These are phyloP conservation scores for Neurospora crassa DNA, from an alignment of 2,329 filamentous ascomycete genomes.

Conservation along the genomic window DNA sequence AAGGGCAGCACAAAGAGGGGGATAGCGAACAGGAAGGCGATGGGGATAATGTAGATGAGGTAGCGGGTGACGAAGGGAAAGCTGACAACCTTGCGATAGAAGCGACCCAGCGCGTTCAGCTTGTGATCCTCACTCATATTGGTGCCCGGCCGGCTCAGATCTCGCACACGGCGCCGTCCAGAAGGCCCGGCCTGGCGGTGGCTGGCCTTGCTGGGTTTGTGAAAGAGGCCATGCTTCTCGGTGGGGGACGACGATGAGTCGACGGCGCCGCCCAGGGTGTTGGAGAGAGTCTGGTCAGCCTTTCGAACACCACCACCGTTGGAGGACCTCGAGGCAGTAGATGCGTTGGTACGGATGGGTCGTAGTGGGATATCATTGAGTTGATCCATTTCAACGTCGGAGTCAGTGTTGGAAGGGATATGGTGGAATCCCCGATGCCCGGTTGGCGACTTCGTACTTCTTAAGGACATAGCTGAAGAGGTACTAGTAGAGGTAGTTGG, in stretches of 20 bases:
- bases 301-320: conserved; percentile 34
- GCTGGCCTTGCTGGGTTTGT: conserved; percentile 7
- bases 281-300: conserved; percentile 20
- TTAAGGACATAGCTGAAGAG: conserved; percentile 14
- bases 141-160: conserved; percentile 32
- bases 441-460: conserved; percentile 25
- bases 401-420: conserved; percentile 23
- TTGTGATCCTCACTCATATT: conserved; percentile 40
- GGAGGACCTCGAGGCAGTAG: conserved; percentile 35
- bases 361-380: conserved; percentile 43
- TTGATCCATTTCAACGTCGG: conserved; percentile 19
- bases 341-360: conserved; percentile 45
- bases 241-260: conserved; percentile 19
- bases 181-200: conserved; percentile 21
- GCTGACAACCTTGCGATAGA: conserved; percentile 55
- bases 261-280: conserved; percentile 23
- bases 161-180: conserved; percentile 39
- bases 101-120: conserved; percentile 54
- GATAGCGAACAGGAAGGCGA: conserved; percentile 50
- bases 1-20: conserved; percentile 49
- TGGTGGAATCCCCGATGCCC: conserved; percentile 35
- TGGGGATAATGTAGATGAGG: conserved; percentile 56
- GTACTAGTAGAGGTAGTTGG: neutral
- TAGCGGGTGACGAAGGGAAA: conserved; percentile 58
- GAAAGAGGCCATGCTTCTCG: conserved; percentile 39